Evolutionary conservation across 768 basidiomycete genomes (phyloP).

Genomic region (Rhizopogon sp.): DNA sequence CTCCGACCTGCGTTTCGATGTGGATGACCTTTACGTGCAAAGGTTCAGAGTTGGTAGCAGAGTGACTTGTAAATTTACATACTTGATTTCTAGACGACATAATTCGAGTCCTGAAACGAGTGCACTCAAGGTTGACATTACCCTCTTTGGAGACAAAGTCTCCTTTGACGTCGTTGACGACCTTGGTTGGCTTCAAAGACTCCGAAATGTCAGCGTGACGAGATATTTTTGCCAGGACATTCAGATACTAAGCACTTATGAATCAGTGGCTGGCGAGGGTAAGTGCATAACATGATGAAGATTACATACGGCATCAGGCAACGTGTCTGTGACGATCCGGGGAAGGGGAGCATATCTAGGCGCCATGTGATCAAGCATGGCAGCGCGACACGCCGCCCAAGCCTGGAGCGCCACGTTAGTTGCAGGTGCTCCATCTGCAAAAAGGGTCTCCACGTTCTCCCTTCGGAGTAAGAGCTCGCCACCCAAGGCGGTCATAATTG

Average conservation of each 20-base stretch:
- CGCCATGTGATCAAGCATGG: slow-evolving; percentile 18
- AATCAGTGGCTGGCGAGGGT: neutral
- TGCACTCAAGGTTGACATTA: slow-evolving; percentile 28
- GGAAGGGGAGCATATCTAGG: slow-evolving; percentile 9
- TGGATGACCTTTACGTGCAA: slow-evolving; percentile 10
- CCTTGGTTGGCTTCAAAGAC: slow-evolving; percentile 39
- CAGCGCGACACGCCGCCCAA: slow-evolving; percentile 39
- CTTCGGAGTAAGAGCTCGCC: slow-evolving; percentile 26
- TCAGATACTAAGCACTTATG: slow-evolving; percentile 31
- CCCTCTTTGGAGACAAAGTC: slow-evolving; percentile 24
- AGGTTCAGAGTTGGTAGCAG: neutral
- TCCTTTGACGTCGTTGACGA: slow-evolving; percentile 36
- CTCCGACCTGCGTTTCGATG: slow-evolving; percentile 9
- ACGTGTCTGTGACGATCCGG: slow-evolving; percentile 19
- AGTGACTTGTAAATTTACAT: slow-evolving; percentile 6
- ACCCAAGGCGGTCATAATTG: slow-evolving; percentile 34
- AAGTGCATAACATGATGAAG: neutral
- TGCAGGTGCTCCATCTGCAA: slow-evolving; percentile 13
- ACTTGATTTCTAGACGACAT: slow-evolving; percentile 35
- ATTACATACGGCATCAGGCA: slow-evolving; percentile 25
- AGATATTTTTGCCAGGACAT: slow-evolving; percentile 40
- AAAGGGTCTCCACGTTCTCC: slow-evolving; percentile 22
- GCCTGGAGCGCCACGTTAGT: slow-evolving; percentile 33
- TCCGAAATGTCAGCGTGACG: slow-evolving; percentile 43
- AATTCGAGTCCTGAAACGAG: slow-evolving; percentile 42